These are phyloP conservation scores for Cordyceps fumosorosea DNA, from an alignment of 2,329 filamentous ascomycete genomes.

Conservation along the genomic window DNA sequence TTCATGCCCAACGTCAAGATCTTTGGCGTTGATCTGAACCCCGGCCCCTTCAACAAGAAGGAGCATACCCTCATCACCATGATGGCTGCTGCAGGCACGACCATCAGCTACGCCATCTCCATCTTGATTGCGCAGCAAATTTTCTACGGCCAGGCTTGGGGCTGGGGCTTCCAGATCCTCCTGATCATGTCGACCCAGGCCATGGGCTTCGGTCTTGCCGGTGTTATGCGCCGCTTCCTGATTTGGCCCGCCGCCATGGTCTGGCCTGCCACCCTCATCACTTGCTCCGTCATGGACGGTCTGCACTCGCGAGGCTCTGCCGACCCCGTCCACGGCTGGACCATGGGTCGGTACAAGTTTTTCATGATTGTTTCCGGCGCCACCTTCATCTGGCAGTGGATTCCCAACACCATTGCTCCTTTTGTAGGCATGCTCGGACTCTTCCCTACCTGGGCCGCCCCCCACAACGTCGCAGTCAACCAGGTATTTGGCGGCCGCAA, in stretches of 20 bases:
- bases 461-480: slow-evolving; percentile 45
- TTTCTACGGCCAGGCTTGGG: slow-evolving; percentile 45
- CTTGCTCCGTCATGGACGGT: slow-evolving; percentile 55
- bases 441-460: slow-evolving; percentile 46
- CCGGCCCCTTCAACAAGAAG: slow-evolving; percentile 39
- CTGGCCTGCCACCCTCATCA: slow-evolving; percentile 55
- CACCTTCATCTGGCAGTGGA: slow-evolving; percentile 51
- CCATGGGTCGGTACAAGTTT: slow-evolving; percentile 48
- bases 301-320: slow-evolving; percentile 54
- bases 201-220: slow-evolving; percentile 58
- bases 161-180: slow-evolving; percentile 53
- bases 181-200: slow-evolving; percentile 54
- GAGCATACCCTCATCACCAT: slow-evolving; percentile 43
- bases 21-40: slow-evolving; percentile 31
- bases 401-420: slow-evolving; percentile 52
- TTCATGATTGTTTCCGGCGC: slow-evolving; percentile 46
- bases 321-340: slow-evolving; percentile 51
- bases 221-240: slow-evolving; percentile 51
- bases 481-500: slow-evolving; percentile 46
- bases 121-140: slow-evolving; percentile 35
- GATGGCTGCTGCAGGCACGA: slow-evolving; percentile 32
- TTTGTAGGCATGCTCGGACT: slow-evolving; percentile 49
- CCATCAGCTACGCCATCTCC: slow-evolving; percentile 32
- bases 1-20: slow-evolving; percentile 24
- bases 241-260: slow-evolving; percentile 58